Evolutionary conservation across 1,284 basidiomycete species (phyloP), one percentile per base, ranked within the genome.

Genomic region (Ganoderma leucocontextum): DNA sequence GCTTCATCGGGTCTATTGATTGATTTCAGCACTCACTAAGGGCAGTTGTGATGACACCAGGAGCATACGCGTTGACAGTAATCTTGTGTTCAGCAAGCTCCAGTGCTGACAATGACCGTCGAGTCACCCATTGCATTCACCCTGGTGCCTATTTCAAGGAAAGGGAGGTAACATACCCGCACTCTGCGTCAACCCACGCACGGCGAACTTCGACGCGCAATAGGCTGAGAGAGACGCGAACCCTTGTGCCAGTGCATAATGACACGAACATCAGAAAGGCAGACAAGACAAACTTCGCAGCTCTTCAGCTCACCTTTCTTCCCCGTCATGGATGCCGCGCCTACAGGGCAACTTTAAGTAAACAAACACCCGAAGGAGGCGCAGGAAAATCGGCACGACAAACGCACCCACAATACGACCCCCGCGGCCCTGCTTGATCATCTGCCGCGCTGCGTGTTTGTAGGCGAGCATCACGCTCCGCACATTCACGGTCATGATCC

Each of bases 131-230:
- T 55, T 33, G 39, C 4, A 33, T 1, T 12, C 29, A 29, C 29
- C 29, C 29, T 29, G 1, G 29, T 29, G 29, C 8, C 33, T 7
- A 33, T 13, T 33, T 8, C 10, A 35, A 6, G 15, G 4, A 2
- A 55, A 19, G 7, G 7, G 52, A 17, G 5, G 15, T 13, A 36
- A 64, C 73, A 19, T 59, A 78, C 77, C 72, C 41, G 75, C 76
- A 25, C 72, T 64, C 65, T 81, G 80, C 36, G 79, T 80, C 22
- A 81, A 58, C 1, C 78, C 78, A 25, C 79, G 70, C 13, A 80
- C 76, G 17, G 79, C 80, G 59, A 79, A 80, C 66, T 81, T 82
- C 4, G 77, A 78, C 5, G 70, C 70, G 65, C 72, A 68, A 62
- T 78, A 79, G 0, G 73, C 72, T 2, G 69, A 53, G 15, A 65